Base-by-base conservation (phyloP, 768 basidiomycete genomes). In the Crepidotus variabilis region DNA sequence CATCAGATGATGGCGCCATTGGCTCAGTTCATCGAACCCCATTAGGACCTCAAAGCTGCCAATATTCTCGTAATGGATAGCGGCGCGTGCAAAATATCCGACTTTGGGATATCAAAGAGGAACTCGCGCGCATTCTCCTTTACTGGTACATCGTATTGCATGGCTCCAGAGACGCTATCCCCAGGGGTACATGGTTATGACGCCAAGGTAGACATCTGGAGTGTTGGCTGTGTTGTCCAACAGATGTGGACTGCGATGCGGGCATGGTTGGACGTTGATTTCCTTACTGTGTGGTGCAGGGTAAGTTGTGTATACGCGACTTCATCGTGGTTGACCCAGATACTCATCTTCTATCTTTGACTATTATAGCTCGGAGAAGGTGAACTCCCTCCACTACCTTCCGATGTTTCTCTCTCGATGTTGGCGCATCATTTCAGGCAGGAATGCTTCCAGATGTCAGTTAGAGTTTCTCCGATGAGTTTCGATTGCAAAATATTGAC, bases 151-250 rank as follows among this genome's bases (percentile, higher is more conserved):
- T 83, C 91, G 13, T 94, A 89, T 67, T 98, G 94, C 92, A 96
- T 97, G 94, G 94, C 94, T 1, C 94, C 94, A 0, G 94, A 92
- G 72, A 84, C 92, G 32, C 71, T 92, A 14, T 80, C 86, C 59
- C 78, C 83, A 51, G 80, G 83, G 58, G 78, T 80, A 59, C 80
- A 82, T 52, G 92, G 92, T 0, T 98, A 98, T 69, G 88, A 89
- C 62, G 84, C 84, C n/a, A 98, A 98, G 69, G 86, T 96, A 47
- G 95, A 98, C 65, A 93, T 98, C 57, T 98, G 95, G 95, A 90
- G 91, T 63, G 77, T 95, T 20, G 95, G 95, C 1, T 98, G 95
- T 68, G 85, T 98, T 34, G 85, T 92, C 13, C 77, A 94, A 50
- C 95, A 98, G 69, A 98, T 98, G 95, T 94, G 92, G 86, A 87